Percentiles rank a stretch among this genome's conserved stretches.
phyloP scores from a whole-genome alignment of 371 early-diverging fungal genomes.

The Rhizopus delemar region DNA sequence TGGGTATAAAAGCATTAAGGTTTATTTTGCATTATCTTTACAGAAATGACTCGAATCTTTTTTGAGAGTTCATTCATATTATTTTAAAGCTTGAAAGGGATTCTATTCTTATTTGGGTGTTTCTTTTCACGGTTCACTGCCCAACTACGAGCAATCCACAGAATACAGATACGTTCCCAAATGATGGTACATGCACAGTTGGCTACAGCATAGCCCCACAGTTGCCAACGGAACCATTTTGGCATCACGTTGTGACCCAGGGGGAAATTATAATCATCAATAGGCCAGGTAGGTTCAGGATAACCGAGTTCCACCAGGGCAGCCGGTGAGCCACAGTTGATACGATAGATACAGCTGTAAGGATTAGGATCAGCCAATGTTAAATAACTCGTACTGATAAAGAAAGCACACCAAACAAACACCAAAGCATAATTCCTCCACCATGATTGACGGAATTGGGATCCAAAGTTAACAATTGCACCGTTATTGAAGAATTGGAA shows the following conservation, averaged over 20 bases:
- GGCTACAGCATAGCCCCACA: slow-evolving; percentile 50
- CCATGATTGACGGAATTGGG: slow-evolving; percentile 65
- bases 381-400: slow-evolving; percentile 57
- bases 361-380: slow-evolving; percentile 70
- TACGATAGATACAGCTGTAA: slow-evolving; percentile 70
- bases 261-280: slow-evolving; percentile 60
- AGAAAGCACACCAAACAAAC: slow-evolving; percentile 53
- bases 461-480: slow-evolving; percentile 74
- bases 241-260: slow-evolving; percentile 76
- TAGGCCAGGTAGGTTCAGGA: slow-evolving; percentile 48
- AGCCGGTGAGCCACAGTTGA: slow-evolving; percentile 72
- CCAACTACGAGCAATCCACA: slow-evolving; percentile 51
- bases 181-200: slow-evolving; percentile 43
- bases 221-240: slow-evolving; percentile 59
- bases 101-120: slow-evolving; percentile 22
- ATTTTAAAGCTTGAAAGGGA: slow-evolving; percentile 30
- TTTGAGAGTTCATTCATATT: neutral
- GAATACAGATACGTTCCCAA: slow-evolving; percentile 57
- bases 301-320: slow-evolving; percentile 53
- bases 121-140: slow-evolving; percentile 22
- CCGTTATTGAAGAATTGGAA: slow-evolving; percentile 74
- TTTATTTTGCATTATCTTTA: neutral
- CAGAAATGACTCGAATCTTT: no score
- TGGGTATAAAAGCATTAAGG: neutral
- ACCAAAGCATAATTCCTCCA: slow-evolving; percentile 64